Conservation (phyloP, 2,329 filamentous ascomycete species). For the Cercospora beticola region DNA sequence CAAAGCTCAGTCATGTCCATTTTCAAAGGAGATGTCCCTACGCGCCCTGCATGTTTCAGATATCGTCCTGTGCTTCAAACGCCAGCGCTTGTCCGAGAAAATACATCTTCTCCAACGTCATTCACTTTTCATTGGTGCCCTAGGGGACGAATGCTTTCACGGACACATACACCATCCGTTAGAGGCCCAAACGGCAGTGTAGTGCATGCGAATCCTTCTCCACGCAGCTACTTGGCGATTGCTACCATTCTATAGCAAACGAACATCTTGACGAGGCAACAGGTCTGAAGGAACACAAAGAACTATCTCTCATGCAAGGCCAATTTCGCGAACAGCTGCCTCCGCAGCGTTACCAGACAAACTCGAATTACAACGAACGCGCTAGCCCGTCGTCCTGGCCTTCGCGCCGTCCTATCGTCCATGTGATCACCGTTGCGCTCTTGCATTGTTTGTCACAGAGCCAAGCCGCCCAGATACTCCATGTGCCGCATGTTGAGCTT, state of each 20-base stretch:
- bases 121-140: not conserved
- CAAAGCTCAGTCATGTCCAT: not conserved
- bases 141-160: not conserved
- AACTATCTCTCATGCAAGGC: not conserved
- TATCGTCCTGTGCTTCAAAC: not conserved
- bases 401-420: not conserved
- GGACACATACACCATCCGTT: not conserved
- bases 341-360: not conserved
- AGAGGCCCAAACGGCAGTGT: not conserved
- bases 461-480: constrained; percentile 13
- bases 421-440: not conserved
- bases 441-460: constrained; percentile 1
- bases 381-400: not conserved
- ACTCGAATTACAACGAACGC: not conserved
- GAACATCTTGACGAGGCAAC: not conserved
- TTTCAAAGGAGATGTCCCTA: not conserved
- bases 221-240: not conserved
- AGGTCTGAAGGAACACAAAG: not conserved
- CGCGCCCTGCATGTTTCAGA: constrained; percentile 4
- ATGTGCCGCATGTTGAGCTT: constrained; percentile 14
- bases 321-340: not conserved
- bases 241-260: not conserved
- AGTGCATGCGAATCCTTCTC: not conserved
- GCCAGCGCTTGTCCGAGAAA: not conserved
- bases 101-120: not conserved